These are phyloP conservation scores for Sherardia arvensis DNA, from an alignment of 257 asterid genomes.

Conservation along the genomic window DNA sequence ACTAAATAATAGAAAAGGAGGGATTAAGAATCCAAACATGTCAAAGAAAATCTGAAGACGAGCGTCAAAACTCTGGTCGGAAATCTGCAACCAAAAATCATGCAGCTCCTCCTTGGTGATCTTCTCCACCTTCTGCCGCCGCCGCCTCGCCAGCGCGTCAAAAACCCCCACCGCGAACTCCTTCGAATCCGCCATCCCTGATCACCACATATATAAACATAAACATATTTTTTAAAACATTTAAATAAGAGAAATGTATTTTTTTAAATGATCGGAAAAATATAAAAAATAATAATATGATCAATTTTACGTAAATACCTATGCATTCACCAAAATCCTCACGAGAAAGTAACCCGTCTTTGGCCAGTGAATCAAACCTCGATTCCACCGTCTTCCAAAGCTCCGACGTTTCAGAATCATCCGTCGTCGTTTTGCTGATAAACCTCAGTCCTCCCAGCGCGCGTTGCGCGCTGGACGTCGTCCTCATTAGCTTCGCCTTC, in stretches of 20 bases:
- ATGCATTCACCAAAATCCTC: conserved; percentile 91
- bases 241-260: too few relatives aligned
- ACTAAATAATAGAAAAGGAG: not conserved
- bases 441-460: conserved; percentile 82
- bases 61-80: conserved; percentile 84
- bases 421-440: conserved; percentile 48
- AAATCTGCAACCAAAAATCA: conserved; percentile 78
- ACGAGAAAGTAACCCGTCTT: conserved; percentile 57
- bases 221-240: not conserved
- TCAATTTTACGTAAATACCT: conserved; percentile 32
- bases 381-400: conserved; percentile 70
- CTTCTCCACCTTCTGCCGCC: conserved; percentile 46
- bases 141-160: conserved; percentile 68
- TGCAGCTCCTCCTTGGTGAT: conserved; percentile 71
- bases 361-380: conserved; percentile 47
- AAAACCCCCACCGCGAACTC: conserved; percentile 83
- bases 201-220: not conserved
- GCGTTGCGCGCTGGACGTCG: conserved; percentile 67
- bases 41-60: conserved; percentile 95
- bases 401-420: conserved; percentile 32
- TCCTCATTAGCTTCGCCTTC: conserved; percentile 59
- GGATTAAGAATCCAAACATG: conserved; percentile 47
- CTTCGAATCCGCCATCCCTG: conserved; percentile 87
- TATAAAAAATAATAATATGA: too few relatives aligned
- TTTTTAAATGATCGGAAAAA: not conserved